These are phyloP conservation scores for Selaginella tamariscina DNA, from an alignment of 75 land plant genomes.

Conservation along the genomic window DNA sequence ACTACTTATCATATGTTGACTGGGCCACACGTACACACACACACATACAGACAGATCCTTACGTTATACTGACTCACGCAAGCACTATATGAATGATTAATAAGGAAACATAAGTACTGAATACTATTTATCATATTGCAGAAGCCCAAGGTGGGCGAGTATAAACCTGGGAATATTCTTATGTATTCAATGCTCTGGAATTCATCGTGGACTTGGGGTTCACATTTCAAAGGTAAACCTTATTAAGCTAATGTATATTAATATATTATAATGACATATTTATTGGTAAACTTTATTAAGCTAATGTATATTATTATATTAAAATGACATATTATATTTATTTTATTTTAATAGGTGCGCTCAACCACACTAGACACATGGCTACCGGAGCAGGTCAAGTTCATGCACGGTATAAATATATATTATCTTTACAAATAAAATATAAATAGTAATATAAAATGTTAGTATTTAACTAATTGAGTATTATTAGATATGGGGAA, in stretches of 20 bases:
- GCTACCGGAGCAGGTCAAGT: constrained; percentile 7
- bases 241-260: no score
- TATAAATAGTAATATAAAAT: not conserved
- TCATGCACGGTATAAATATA: constrained; percentile 3
- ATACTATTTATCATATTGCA: not conserved
- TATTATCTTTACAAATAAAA: not conserved
- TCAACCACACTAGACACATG: constrained; percentile 8
- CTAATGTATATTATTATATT: no score
- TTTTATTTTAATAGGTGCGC: not conserved
- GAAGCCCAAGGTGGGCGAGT: constrained; percentile 9
- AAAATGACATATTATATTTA: no score
- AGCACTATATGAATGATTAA: no score
- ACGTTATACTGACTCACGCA: no score
- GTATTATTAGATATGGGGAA: constrained; percentile 6
- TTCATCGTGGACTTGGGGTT: constrained; percentile 4
- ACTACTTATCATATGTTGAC: no score
- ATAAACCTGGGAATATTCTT: constrained; percentile 2
- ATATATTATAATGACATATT: no score
- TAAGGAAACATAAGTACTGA: no score
- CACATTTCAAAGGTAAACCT: constrained; percentile 13
- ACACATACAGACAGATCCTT: no score
- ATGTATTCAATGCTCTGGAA: constrained; percentile 11
- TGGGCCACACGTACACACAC: no score
- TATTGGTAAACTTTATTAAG: no score
- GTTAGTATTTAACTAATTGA: no score